Evolutionary conservation across 768 basidiomycete genomes (phyloP).

Genomic region (Vishniacozyma victoriae): DNA sequence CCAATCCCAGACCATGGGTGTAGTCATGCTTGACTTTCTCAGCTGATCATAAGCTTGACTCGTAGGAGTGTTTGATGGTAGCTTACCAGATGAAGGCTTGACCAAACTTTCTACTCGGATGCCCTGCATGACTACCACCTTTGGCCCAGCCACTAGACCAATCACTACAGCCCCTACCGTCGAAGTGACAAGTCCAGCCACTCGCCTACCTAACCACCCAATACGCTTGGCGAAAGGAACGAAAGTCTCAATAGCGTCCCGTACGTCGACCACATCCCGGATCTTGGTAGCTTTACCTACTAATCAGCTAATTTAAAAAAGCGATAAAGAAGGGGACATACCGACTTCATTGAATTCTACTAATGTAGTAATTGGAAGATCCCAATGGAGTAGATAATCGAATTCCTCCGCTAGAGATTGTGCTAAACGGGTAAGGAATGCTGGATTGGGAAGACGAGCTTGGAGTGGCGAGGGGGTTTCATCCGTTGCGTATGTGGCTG

Average conservation of each 20-base stretch:
- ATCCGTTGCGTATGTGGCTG: background rate
- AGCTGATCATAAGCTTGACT: too few relatives aligned
- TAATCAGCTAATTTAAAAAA: background rate
- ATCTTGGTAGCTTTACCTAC: constrained; percentile 32
- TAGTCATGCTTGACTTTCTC: too few relatives aligned
- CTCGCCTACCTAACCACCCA: constrained; percentile 16
- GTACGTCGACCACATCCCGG: constrained; percentile 29
- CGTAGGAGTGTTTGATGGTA: too few relatives aligned
- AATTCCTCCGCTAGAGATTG: constrained; percentile 12
- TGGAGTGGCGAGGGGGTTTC: too few relatives aligned
- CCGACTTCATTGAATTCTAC: constrained; percentile 40
- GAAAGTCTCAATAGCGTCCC: constrained; percentile 30
- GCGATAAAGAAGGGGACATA: constrained; percentile 12
- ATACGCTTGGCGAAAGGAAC: constrained; percentile 32
- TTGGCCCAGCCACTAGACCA: background rate
- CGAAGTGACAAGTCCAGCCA: constrained; percentile 18
- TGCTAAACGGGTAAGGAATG: constrained; percentile 10
- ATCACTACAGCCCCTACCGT: constrained; percentile 9
- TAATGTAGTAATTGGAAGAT: constrained; percentile 24
- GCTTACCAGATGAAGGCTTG: too few relatives aligned
- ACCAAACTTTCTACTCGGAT: too few relatives aligned
- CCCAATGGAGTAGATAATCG: constrained; percentile 23
- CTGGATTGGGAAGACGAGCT: background rate
- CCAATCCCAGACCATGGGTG: too few relatives aligned
- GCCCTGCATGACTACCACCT: too few relatives aligned